Base-by-base conservation (phyloP, 495 filamentous ascomycete species). In the Podospora didyma region DNA sequence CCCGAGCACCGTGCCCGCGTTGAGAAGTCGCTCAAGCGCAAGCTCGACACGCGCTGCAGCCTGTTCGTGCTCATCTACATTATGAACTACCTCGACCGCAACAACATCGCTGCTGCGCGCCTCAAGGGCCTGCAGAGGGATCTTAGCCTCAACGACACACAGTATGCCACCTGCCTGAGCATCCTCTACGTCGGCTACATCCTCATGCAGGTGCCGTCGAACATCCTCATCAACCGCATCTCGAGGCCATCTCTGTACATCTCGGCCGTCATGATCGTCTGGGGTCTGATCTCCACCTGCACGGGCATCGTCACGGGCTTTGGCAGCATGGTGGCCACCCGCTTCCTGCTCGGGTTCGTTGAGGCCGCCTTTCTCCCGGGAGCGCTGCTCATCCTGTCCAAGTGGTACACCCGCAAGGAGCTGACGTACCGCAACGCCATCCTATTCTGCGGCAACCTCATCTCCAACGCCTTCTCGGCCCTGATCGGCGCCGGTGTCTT, bases 81-180 rank as follows among this genome's bases (percentile, higher is more conserved):
- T 64, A 76, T 91, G 66, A 91, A 90, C 64, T 92, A 91, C 67
- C 72, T 92, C 46, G 89, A 91, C 68, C 76, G 89, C 20, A 77
- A 79, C 60, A 79, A 78, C 63, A 77, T 80, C 45, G 75, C 73
- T 12, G 68, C 71, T 0, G 77, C 77, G 7, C 73, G 78, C 7
- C 60, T 82, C 17, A 78, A 75, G 41, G 75, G 73, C 6, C 69
- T 82, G 14, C 66, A 79, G 31, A 59, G 61, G 45, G 72, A 80
- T 49, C 61, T 74, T n/a, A 60, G 59, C 19, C 64, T 76, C 26
- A 47, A 62, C 17, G 61, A 74, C 61, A 68, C 66, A 20, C 65
- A 76, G 62, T 76, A 74, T 44, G 64, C 70, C 26, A 74, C 70
- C 1, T 74, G 70, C 41, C 64, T 76, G 16, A 68, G 63, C 58